Evolutionary conservation across 2,329 filamentous ascomycete species (phyloP), one percentile per base, ranked within the genome.

Genomic region (Botryotinia narcissicola): DNA sequence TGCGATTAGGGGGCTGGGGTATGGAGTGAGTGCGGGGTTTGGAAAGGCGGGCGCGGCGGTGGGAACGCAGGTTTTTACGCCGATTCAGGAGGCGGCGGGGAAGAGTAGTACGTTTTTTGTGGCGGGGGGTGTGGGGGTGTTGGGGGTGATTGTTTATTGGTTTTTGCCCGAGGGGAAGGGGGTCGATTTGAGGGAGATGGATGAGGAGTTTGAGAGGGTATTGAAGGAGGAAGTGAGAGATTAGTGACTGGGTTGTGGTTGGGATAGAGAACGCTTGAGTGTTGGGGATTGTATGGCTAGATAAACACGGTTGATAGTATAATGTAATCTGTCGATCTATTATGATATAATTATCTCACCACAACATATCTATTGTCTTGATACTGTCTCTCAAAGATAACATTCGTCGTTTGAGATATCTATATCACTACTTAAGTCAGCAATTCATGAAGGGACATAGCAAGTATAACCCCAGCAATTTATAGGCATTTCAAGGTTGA

Each of bases 11-110:
- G 80, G 80, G 0, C 79, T 81, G 77, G 78, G 79, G 0, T 82
- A 81, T 67, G 80, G 81, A 44, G 73, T 83, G 42, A 78, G 80
- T 4, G 78, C 80, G 20, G 81, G 80, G 1, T 81, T 82, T 74
- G 81, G 81, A 2, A 79, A 79, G 35, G 80, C 81, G 1, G 81
- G 81, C 0, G 81, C 81, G 0, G 81, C 81, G 0, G 78, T 82
- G 0, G 81, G 81, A 1, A 82, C 80, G 32, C 77, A 82, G 73
- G 81, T 78, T 20, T 82, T 82, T 48, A 80, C 78, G 3, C 81
- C 80, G 1, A 71, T 82, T 72, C 78, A 81, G 64, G 76, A 79
- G 7, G 71, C 61, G 1, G 80, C 78, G 2, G 81, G 81, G 0
- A 78, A 78, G 22, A 78, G 74, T n/a, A 76, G 79, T 5, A 82